Percentiles rank a stretch among this genome's conserved stretches.
These are phyloP conservation scores for Chlorella sp. DNA, from an alignment of 139 green algal genomes.

Conservation along the genomic window DNA sequence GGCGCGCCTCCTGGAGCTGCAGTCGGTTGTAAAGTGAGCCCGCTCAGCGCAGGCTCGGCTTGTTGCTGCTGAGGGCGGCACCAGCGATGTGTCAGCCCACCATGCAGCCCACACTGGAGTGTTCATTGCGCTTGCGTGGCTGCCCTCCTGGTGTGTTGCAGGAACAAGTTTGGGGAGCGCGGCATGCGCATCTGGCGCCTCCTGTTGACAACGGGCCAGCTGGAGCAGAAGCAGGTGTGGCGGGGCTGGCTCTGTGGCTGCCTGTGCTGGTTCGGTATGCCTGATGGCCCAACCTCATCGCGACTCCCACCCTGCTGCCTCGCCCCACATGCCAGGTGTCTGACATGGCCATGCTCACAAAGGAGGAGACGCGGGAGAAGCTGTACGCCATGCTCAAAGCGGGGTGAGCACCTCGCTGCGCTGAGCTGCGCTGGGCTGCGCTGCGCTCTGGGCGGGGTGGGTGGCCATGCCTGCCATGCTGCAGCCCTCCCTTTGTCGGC, in stretches of 20 bases:
- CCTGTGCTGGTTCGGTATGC: not conserved
- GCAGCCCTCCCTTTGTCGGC: too few species aligned
- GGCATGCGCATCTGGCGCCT: conserved; percentile 83
- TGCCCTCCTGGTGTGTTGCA: not conserved
- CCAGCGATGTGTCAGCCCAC: too few species aligned
- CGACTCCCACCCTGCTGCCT: too few species aligned
- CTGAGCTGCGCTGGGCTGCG: too few species aligned
- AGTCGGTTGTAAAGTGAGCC: conserved; percentile 54
- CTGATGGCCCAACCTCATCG: not conserved
- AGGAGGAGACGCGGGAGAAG: conserved; percentile 76
- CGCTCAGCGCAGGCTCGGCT: not conserved
- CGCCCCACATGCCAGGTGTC: conserved; percentile 33
- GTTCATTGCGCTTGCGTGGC: too few species aligned
- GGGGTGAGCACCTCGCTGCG: conserved; percentile 52
- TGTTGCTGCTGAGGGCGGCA: too few species aligned
- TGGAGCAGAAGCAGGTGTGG: conserved; percentile 87
- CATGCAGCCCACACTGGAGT: too few species aligned
- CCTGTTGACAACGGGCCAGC: conserved; percentile 64
- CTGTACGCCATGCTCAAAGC: conserved; percentile 86
- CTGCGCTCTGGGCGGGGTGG: too few species aligned
- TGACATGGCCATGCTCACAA: conserved; percentile 69
- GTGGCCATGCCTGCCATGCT: too few species aligned
- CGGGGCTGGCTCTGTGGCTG: not conserved
- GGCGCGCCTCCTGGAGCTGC: conserved; percentile 40
- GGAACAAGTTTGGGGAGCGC: conserved; percentile 60